Conservation (phyloP, 2,329 filamentous ascomycete species). For the Diaporthe vaccinii region DNA sequence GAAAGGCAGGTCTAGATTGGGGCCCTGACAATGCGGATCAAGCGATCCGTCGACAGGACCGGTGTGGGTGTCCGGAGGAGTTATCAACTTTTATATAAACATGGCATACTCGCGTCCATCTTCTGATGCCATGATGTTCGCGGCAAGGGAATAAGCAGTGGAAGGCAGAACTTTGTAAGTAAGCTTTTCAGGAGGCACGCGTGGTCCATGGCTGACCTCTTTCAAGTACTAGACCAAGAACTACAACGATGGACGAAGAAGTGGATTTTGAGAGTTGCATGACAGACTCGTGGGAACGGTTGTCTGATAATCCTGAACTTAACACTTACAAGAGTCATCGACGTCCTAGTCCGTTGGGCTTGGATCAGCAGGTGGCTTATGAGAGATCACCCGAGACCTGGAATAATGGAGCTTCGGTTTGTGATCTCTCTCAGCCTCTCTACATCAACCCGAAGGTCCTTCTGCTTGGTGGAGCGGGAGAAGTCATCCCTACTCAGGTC, state of each 20-base stretch:
- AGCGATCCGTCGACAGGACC: not conserved
- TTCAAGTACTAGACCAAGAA: not conserved
- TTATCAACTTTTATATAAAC: not conserved
- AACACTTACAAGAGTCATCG: too few species aligned
- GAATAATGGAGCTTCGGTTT: not conserved
- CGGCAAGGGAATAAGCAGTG: not conserved
- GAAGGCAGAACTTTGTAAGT: not conserved
- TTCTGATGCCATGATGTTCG: accelerated
- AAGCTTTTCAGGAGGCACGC: not conserved
- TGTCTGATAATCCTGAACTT: not conserved
- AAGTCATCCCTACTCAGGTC: not conserved
- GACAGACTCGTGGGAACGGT: not conserved
- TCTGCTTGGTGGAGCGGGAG: not conserved
- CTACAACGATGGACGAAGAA: not conserved
- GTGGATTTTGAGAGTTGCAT: not conserved
- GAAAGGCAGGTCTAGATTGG: not conserved
- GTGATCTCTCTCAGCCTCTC: too few species aligned
- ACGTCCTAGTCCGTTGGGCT: too few species aligned
- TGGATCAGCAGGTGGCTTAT: too few species aligned
- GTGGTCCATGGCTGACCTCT: not conserved
- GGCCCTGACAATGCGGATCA: not conserved
- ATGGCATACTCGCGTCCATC: not conserved
- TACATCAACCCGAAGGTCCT: too few species aligned
- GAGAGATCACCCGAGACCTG: not conserved
- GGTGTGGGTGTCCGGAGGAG: too few species aligned